Percentiles rank a stretch among this genome's conserved stretches.
phyloP scores from a whole-genome alignment of 352 stramenopile genomes.

The Phytophthora crassamura region DNA sequence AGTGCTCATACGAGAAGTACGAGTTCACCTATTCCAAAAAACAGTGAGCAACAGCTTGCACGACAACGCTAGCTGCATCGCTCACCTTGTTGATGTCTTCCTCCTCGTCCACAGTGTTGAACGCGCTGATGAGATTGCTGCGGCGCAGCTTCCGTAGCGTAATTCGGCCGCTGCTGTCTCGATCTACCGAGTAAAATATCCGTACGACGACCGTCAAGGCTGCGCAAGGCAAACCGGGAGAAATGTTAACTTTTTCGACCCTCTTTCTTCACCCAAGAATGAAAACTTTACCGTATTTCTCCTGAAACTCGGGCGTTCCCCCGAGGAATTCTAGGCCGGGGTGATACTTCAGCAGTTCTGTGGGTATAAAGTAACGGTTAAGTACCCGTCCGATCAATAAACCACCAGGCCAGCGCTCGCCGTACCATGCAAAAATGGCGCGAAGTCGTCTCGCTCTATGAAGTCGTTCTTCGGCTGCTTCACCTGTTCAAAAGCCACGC shows the following conservation, averaged over 20 bases:
- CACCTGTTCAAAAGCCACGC: slow-evolving; percentile 54
- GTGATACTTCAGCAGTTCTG: slow-evolving; percentile 90
- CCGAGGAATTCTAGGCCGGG: slow-evolving; percentile 97
- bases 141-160: slow-evolving; percentile 94
- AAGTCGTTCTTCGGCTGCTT: slow-evolving; percentile 93
- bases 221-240: slow-evolving; percentile 25
- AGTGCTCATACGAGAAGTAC: slow-evolving; percentile 99
- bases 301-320: slow-evolving; percentile 99
- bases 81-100: slow-evolving; percentile 99
- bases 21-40: slow-evolving; percentile 76
- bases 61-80: not conserved
- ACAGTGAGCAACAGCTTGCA: not conserved
- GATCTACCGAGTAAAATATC: slow-evolving; percentile 96
- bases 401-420: not conserved
- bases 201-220: slow-evolving; percentile 96
- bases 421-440: slow-evolving; percentile 95
- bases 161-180: slow-evolving; percentile 95
- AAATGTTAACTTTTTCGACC: not conserved
- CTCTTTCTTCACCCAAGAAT: not conserved
- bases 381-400: not conserved
- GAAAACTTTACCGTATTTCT: slow-evolving; percentile 94
- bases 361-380: slow-evolving; percentile 39
- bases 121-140: slow-evolving; percentile 95
- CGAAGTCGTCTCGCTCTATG: slow-evolving; percentile 97
- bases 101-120: slow-evolving; percentile 97